Percentiles rank a stretch among this genome's conserved stretches.
These are phyloP conservation scores for Pyricularia sp. DNA, from an alignment of 2,329 filamentous ascomycete genomes.

Conservation along the genomic window DNA sequence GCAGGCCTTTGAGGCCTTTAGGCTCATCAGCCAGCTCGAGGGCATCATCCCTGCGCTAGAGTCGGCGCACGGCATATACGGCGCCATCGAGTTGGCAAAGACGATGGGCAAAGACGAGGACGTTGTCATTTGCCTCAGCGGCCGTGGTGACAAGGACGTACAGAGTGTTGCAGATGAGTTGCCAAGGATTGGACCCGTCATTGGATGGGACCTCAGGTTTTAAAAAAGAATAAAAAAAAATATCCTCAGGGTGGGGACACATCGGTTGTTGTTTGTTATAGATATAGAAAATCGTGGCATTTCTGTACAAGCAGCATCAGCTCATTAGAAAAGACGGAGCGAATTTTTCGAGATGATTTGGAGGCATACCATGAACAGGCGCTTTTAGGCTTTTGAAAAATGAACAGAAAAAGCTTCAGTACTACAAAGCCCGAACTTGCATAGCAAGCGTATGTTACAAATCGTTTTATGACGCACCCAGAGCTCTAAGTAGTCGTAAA, in stretches of 20 bases:
- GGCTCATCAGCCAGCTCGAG: slow-evolving; percentile 72
- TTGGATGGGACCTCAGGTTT: slow-evolving; percentile 60
- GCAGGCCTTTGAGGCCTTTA: slow-evolving; percentile 79
- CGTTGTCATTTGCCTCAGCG: slow-evolving; percentile 85
- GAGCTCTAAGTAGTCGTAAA: background rate
- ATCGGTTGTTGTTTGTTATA: background rate
- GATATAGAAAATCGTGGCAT: background rate
- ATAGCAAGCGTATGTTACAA: background rate
- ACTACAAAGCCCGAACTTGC: background rate
- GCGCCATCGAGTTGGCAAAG: slow-evolving; percentile 82
- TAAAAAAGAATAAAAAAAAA: slow-evolving; percentile 13
- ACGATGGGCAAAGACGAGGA: slow-evolving; percentile 81
- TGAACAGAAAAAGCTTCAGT: background rate
- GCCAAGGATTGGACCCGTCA: slow-evolving; percentile 75
- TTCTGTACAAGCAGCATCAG: background rate
- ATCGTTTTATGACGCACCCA: background rate
- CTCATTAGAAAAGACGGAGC: background rate
- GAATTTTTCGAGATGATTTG: background rate
- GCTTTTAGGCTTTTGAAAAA: background rate
- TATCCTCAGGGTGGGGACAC: background rate
- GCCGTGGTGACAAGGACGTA: slow-evolving; percentile 94
- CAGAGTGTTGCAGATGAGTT: slow-evolving; percentile 95
- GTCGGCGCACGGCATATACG: slow-evolving; percentile 83
- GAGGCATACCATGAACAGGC: background rate
- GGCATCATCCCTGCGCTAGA: slow-evolving; percentile 96